phyloP scores from a whole-genome alignment of 768 basidiomycete genomes.

The Leccinum sublutescens region DNA sequence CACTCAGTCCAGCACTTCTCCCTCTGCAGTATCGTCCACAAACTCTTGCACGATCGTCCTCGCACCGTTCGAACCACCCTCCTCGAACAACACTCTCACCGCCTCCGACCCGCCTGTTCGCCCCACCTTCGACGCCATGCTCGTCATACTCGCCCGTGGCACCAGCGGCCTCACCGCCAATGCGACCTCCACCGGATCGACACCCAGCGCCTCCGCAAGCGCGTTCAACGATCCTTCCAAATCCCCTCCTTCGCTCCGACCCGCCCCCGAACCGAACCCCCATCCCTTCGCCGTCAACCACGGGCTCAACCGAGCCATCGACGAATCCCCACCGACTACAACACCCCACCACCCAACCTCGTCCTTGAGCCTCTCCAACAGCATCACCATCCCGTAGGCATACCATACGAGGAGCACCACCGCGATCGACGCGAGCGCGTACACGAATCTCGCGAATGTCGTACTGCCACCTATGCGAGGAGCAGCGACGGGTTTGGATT shows the following conservation, averaged over 20 bases:
- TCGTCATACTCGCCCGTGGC: constrained; percentile 59
- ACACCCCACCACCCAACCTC: constrained; percentile 59
- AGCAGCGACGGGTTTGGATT: background rate
- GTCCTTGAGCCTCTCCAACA: constrained; percentile 47
- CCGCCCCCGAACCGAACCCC: constrained; percentile 3
- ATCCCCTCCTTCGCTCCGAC: constrained; percentile 17
- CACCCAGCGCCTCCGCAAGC: constrained; percentile 60
- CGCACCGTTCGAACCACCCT: background rate
- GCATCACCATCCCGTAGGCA: constrained; percentile 42
- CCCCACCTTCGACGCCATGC: constrained; percentile 40
- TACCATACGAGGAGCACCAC: constrained; percentile 50
- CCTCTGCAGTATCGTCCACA: background rate
- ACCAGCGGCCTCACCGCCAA: constrained; percentile 60
- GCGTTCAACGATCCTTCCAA: constrained; percentile 59
- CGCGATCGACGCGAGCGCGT: constrained; percentile 42
- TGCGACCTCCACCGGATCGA: constrained; percentile 59
- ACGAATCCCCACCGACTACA: constrained; percentile 7
- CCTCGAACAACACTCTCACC: constrained; percentile 34
- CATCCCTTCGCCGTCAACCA: constrained; percentile 3
- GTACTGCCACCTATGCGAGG: constrained; percentile 3
- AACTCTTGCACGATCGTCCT: background rate
- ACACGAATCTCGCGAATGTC: constrained; percentile 42
- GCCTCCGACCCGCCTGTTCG: constrained; percentile 47
- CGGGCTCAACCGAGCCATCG: background rate
- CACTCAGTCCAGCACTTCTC: background rate